These are phyloP conservation scores for Pythium phragmitis DNA, from an alignment of 352 stramenopile genomes.

Conservation along the genomic window DNA sequence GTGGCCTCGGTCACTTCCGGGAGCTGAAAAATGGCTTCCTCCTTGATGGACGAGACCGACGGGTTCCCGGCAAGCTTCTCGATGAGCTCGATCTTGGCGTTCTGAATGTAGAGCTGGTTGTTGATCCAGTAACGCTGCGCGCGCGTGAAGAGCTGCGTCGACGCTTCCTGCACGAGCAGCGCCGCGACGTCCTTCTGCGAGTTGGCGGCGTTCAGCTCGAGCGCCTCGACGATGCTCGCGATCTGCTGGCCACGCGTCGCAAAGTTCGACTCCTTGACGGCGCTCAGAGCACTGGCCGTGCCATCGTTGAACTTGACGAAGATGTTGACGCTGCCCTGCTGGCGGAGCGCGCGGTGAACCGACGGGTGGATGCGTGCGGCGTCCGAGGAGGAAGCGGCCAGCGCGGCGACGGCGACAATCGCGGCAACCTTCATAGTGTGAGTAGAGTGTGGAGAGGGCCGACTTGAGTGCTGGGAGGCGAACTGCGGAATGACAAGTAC, in stretches of 20 bases:
- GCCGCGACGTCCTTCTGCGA: slow-evolving; percentile 15
- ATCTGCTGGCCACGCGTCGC: slow-evolving; percentile 24
- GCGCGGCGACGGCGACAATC: slow-evolving; percentile 1
- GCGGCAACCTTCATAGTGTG: slow-evolving; percentile 9
- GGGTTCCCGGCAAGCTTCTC: slow-evolving; percentile 3
- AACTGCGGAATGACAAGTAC: slow-evolving; percentile 12
- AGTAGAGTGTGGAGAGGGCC: not conserved
- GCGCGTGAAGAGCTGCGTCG: slow-evolving; percentile 8
- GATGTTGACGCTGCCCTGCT: slow-evolving; percentile 32
- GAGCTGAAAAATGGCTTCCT: slow-evolving; percentile 7
- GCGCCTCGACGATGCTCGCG: slow-evolving; percentile 6
- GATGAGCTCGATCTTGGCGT: slow-evolving; percentile 10
- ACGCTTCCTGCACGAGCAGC: slow-evolving; percentile 16
- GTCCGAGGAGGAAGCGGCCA: not conserved
- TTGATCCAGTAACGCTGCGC: slow-evolving; percentile 25
- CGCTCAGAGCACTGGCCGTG: slow-evolving; percentile 12
- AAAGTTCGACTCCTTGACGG: slow-evolving; percentile 20
- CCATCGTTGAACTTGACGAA: slow-evolving; percentile 31
- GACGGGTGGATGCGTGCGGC: slow-evolving; percentile 15
- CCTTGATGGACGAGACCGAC: slow-evolving; percentile 5
- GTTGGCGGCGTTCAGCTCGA: slow-evolving; percentile 13
- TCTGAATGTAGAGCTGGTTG: slow-evolving; percentile 27
- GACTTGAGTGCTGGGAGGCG: slow-evolving; percentile 5
- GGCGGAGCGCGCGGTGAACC: slow-evolving; percentile 28
- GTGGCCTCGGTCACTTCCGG: not conserved